Evolutionary conservation across 2,329 filamentous ascomycete species (phyloP).

Genomic region (Zarea fungicola): DNA sequence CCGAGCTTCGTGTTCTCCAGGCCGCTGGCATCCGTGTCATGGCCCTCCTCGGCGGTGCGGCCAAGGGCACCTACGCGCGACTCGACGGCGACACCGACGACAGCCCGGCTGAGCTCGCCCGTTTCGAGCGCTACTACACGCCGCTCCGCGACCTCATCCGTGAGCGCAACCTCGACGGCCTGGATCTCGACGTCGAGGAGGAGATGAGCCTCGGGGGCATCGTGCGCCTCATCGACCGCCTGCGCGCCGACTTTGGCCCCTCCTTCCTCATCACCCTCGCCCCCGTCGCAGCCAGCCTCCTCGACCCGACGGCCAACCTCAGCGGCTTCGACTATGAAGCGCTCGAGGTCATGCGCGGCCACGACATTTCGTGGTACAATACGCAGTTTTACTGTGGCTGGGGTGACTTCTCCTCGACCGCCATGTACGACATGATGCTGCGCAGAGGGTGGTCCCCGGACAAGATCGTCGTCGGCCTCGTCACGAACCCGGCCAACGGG

Average conservation of each 20-base stretch:
- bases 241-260: slow-evolving; percentile 63
- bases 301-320: slow-evolving; percentile 53
- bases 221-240: slow-evolving; percentile 60
- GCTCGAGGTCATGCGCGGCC: slow-evolving; percentile 62
- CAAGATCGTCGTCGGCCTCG: slow-evolving; percentile 72
- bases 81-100: slow-evolving; percentile 46
- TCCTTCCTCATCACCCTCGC: slow-evolving; percentile 74
- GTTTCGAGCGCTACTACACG: slow-evolving; percentile 69
- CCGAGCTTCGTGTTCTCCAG: slow-evolving; percentile 68
- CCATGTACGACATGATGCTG: slow-evolving; percentile 47
- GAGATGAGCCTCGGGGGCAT: slow-evolving; percentile 61
- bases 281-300: slow-evolving; percentile 70
- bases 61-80: slow-evolving; percentile 61
- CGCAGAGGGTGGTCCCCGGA: slow-evolving; percentile 64
- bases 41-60: slow-evolving; percentile 84
- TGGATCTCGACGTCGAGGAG: slow-evolving; percentile 81
- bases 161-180: slow-evolving; percentile 56
- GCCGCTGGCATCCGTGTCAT: slow-evolving; percentile 71
- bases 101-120: slow-evolving; percentile 27
- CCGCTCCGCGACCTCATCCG: slow-evolving; percentile 63
- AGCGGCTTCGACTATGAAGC: slow-evolving; percentile 77
- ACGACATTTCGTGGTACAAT: slow-evolving; percentile 78
- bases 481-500: slow-evolving; percentile 75
- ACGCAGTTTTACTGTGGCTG: slow-evolving; percentile 91
- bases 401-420: slow-evolving; percentile 50